Evolutionary conservation across 2,329 filamentous ascomycete species (phyloP), one percentile per base, ranked within the genome.

Genomic region (Dothistroma septosporum): DNA sequence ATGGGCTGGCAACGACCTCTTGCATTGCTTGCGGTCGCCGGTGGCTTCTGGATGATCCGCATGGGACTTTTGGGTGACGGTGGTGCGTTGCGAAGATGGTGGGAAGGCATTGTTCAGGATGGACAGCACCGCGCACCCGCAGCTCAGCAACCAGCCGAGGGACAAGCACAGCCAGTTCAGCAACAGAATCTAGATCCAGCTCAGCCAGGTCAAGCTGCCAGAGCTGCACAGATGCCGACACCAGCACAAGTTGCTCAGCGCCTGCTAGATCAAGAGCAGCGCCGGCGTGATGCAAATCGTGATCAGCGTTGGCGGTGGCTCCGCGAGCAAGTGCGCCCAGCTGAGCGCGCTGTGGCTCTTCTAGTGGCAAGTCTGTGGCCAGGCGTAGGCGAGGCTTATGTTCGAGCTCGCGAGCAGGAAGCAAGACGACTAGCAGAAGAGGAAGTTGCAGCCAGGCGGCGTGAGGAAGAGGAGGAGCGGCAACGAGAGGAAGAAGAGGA

Each of bases 321-420:
- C 33, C 61, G 74, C 57, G 70, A 74, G 60, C 65, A 67, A 12
- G 50, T 84, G 19, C 73, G 82, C 48, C 76, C 78, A 1, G 71
- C 78, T 0, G 85, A 87, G 70, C 77, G 85, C 41, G 81, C 81
- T 1, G 68, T 84, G 46, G 83, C 83, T n/a, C 75, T 87, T n/a
- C 85, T 87, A 61, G 70, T 87, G 35, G 85, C 84, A 0, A 86
- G 82, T 71, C 69, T 87, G 54, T 81, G 85, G 69, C 85, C 85
- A 0, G 85, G 85, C 0, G 77, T 87, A 28, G 85, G 85, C 0
- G 85, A 87, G 69, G 76, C 83, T 8, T 83, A 85, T 69, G 82
- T 87, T 14, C 76, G 79, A 63, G 84, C 82, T 28, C 77, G 81
- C 16, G 78, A 81, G 63, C 76, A 76, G 59, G 73, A 74, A 57